Percentiles rank a stretch among this genome's conserved stretches.
These are phyloP conservation scores for Setaria italica DNA, from an alignment of 202 grass and related monocot species.

Conservation along the genomic window DNA sequence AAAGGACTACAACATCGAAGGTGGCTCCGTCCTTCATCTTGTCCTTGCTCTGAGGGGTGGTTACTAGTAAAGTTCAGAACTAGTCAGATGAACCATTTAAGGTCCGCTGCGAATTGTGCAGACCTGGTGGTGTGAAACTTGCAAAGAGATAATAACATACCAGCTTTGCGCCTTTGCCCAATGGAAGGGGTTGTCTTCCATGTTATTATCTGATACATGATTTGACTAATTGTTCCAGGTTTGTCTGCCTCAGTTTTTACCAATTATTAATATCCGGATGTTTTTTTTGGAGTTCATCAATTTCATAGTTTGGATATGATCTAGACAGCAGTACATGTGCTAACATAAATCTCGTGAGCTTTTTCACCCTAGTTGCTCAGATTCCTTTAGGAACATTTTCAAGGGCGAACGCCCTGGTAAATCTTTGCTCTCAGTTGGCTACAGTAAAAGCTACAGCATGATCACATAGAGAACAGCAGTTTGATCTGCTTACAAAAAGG, in stretches of 20 bases:
- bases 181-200: constrained; percentile 64
- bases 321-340: not conserved
- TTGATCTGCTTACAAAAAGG: constrained; percentile 58
- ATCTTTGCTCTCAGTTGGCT: constrained; percentile 32
- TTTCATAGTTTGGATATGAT: not conserved
- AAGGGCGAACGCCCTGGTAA: constrained; percentile 44
- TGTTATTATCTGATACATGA: constrained; percentile 50
- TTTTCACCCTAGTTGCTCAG: constrained; percentile 4
- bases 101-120: constrained; percentile 28
- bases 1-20: constrained; percentile 99
- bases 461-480: constrained; percentile 49
- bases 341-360: not conserved
- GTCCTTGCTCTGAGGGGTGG: constrained; percentile 96
- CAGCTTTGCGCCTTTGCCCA: constrained; percentile 40
- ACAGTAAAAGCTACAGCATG: constrained; percentile 48
- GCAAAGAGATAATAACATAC: constrained; percentile 53
- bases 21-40: constrained; percentile 95
- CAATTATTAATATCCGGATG: not conserved
- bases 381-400: constrained; percentile 31
- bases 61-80: constrained; percentile 43
- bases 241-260: constrained; percentile 6
- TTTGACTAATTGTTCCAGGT: constrained; percentile 26
- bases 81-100: constrained; percentile 23
- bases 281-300: not conserved
- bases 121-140: constrained; percentile 35